Conservation (phyloP, 2,329 filamentous ascomycete species). For the Pseudogymnoascus sp. region DNA sequence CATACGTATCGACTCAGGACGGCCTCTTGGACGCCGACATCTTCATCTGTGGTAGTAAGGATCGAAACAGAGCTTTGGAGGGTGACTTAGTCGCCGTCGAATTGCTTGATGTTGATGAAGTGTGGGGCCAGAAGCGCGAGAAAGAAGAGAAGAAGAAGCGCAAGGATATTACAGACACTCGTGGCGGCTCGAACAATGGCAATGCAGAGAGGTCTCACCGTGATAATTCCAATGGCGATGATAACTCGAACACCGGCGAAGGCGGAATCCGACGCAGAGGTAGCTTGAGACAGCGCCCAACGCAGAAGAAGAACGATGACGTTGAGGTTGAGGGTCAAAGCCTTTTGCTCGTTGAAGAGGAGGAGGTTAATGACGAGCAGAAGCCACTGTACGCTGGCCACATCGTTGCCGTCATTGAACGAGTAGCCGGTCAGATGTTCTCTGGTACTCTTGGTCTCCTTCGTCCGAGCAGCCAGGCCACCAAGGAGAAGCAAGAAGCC, state of each 20-base stretch:
- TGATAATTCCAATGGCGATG: constrained; percentile 55
- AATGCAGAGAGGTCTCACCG: constrained; percentile 52
- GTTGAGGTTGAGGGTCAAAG: constrained; percentile 98
- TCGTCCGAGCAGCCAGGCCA: constrained; percentile 93
- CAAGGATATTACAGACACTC: constrained; percentile 94
- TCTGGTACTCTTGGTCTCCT: constrained; percentile 90
- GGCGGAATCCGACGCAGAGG: constrained; percentile 87
- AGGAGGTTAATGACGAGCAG: constrained; percentile 97
- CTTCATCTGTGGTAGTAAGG: constrained; percentile 98
- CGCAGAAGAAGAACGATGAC: constrained; percentile 99
- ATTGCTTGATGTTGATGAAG: constrained; percentile 93
- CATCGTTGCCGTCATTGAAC: constrained; percentile 94
- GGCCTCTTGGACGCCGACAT: constrained; percentile 88
- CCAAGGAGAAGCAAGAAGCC: constrained; percentile 98
- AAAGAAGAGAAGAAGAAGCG: constrained; percentile 99
- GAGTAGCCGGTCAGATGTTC: constrained; percentile 97
- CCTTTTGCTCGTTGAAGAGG: constrained; percentile 90
- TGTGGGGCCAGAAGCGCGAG: constrained; percentile 97
- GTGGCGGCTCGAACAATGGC: constrained; percentile 67
- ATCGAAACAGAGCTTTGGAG: constrained; percentile 92
- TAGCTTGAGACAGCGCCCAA: constrained; percentile 91
- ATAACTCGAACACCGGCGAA: constrained; percentile 56
- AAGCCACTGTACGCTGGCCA: constrained; percentile 97
- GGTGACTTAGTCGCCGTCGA: constrained; percentile 94
- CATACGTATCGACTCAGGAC: constrained; percentile 91